Evolutionary conservation across 2,329 filamentous ascomycete species (phyloP).

Genomic region (Graphilbum fragrans): DNA sequence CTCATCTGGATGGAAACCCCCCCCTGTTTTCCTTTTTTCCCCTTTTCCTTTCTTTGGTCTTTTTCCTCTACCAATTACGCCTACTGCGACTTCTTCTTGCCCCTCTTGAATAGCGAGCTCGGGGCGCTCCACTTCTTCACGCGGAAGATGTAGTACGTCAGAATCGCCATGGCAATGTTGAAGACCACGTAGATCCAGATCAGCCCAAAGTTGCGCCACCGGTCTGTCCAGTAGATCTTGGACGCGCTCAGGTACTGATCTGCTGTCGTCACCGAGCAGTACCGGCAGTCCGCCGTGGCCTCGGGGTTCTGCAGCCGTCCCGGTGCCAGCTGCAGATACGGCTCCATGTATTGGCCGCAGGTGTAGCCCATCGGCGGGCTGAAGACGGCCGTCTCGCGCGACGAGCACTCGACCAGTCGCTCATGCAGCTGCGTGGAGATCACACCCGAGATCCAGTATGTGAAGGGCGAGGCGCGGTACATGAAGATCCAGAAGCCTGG

Average conservation of each 20-base stretch:
- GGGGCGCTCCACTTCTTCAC: constrained; percentile 26
- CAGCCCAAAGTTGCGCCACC: constrained; percentile 61
- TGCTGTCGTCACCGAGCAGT: constrained; percentile 53
- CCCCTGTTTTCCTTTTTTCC: too few relatives aligned
- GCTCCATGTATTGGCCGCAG: constrained; percentile 50
- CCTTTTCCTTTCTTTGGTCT: too few relatives aligned
- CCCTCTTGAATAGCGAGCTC: neutral
- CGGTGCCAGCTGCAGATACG: constrained; percentile 34
- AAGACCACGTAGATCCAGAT: constrained; percentile 56
- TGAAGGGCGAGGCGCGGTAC: constrained; percentile 57
- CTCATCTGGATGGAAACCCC: too few relatives aligned
- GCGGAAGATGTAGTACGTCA: constrained; percentile 51
- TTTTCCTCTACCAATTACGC: too few relatives aligned
- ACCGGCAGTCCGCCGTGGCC: constrained; percentile 46
- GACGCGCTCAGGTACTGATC: constrained; percentile 42
- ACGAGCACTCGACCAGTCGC: constrained; percentile 36
- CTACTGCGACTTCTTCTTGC: constrained; percentile 1
- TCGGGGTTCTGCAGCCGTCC: constrained; percentile 53
- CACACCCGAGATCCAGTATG: constrained; percentile 58
- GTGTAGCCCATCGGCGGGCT: constrained; percentile 48
- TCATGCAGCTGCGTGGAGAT: constrained; percentile 51
- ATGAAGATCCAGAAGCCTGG: constrained; percentile 70
- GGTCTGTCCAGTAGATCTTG: constrained; percentile 35
- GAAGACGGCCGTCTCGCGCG: constrained; percentile 50
- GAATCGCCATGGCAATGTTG: constrained; percentile 46